Evolutionary conservation across 2,329 filamentous ascomycete genomes (phyloP), one percentile per base, ranked within the genome.

Genomic region (Coniochaeta hoffmannii): DNA sequence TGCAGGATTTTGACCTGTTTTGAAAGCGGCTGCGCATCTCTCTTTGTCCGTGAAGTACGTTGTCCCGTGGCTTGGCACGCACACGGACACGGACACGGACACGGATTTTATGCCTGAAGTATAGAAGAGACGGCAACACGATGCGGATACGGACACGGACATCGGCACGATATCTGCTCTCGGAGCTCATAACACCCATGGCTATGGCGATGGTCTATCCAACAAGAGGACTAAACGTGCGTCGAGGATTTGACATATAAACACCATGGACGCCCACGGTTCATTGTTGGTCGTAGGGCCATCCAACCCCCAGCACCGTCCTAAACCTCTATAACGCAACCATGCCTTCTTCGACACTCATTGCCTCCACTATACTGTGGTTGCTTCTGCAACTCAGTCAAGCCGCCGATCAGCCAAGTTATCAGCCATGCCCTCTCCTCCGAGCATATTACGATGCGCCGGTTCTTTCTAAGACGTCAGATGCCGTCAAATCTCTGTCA

Each of bases 341-440:
- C n/a, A n/a, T n/a, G n/a, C 46, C 11, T 3, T 15, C 53, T 24
- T 24, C 35, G 24, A 32, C 19, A n/a, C 3, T 53, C 3, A 41
- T 54, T 3, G 24, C 34, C 12, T 53, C 26, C 10, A 41, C 35
- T 34, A 24, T 28, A 22, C 15, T 28, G 15, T 24, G 32, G 22
- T 24, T 9, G 22, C 24, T 41, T 35, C 44, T 52, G 17, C 3
- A 34, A 17, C 31, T 49, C 31, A 17, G 49, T 8, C 32, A 24
- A 35, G 19, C 55, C 7, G 31, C 28, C 19, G 28, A 30, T 38
- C 22, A 50, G 24, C 22, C 32, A 10, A 9, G 44, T 14, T 63
- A 60, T 49, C 57, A 61, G 22, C 56, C 62, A 26, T 64, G 62
- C 12, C 59, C 61, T 2, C 44, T 64, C 0, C 41, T 64, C 2